Percentiles rank a stretch among this genome's conserved stretches.
These are phyloP conservation scores for Pharnaceum exiguum DNA, from an alignment of 148 eudicot species.

Conservation along the genomic window DNA sequence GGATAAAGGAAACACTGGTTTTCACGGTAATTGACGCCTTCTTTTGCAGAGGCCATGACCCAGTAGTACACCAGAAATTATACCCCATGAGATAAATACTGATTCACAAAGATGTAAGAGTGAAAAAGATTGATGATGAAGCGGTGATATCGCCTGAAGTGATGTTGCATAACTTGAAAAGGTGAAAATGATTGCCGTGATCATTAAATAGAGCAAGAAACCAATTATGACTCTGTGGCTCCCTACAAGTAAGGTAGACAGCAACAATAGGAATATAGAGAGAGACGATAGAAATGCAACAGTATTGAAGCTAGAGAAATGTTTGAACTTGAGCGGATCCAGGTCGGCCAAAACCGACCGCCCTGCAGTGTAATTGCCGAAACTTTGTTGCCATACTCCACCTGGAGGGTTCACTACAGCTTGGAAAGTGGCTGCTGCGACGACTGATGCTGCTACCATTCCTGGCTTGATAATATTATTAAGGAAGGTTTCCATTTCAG, in stretches of 20 bases:
- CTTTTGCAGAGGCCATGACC: too few species aligned
- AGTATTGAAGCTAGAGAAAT: neutral
- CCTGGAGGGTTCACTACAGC: constrained; percentile 5
- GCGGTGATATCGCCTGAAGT: too few species aligned
- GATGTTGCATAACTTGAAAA: too few species aligned
- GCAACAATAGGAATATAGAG: neutral
- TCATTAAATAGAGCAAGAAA: neutral
- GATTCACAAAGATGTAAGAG: too few species aligned
- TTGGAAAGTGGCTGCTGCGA: constrained; percentile 1
- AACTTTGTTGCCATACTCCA: neutral
- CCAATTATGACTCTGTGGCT: neutral
- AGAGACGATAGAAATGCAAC: neutral
- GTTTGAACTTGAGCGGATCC: neutral
- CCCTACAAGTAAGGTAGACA: neutral
- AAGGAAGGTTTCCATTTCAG: neutral
- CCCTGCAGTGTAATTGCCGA: neutral
- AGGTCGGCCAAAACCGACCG: neutral
- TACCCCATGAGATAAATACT: too few species aligned
- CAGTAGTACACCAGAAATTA: too few species aligned
- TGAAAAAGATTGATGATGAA: too few species aligned
- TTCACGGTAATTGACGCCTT: too few species aligned
- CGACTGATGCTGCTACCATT: neutral
- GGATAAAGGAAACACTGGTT: too few species aligned
- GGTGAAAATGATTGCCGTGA: too few species aligned
- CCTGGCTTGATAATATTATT: neutral